Evolutionary conservation across 768 basidiomycete species (phyloP), one percentile per base, ranked within the genome.

Genomic region (Lentinula sp.): DNA sequence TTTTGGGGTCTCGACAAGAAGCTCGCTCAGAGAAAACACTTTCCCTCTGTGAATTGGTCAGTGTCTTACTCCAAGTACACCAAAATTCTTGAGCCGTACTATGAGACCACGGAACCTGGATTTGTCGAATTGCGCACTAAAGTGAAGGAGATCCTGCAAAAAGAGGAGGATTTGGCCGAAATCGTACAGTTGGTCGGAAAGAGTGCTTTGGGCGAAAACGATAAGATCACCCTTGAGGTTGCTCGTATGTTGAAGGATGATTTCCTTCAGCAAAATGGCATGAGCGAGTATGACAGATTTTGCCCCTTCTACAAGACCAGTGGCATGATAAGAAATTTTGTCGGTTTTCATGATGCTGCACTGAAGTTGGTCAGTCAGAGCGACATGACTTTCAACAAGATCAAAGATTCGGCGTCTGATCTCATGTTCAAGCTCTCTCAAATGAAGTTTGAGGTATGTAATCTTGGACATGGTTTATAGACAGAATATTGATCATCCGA

Each of bases 1-100:
- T 99, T 99, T 85, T 99, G 97, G 97, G 97, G 97, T 73, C 85
- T 99, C 32, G 97, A 98, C 78, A 99, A 99, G 86, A 95, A 96
- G 72, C 86, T 98, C 62, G 97, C 97, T 2, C 97, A 98, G 72
- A 85, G 96, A 64, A 98, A 99, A 74, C 95, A 99, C 73, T 99
- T 99, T 83, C 97, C 97, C 1, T 97, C 95, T n/a, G 96, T 99
- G 73, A 98, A 99, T 77, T 99, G 97, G 97, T 97, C 88, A 66
- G 78, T 97, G n/a, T 99, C 97, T 9, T 98, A 98, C 74, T 98
- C 97, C 62, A 99, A 99, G 74, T 98, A 99, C 76, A 91, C 88
- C 64, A 95, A 95, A 71, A 87, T 95, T 9, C 84, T 98, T 43
- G 95, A 96, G 68, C 84, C 90, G 1, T 88, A 95, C 74, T 99